Conservation (phyloP, 768 basidiomycete species). For the Lyophyllum shimeji region DNA sequence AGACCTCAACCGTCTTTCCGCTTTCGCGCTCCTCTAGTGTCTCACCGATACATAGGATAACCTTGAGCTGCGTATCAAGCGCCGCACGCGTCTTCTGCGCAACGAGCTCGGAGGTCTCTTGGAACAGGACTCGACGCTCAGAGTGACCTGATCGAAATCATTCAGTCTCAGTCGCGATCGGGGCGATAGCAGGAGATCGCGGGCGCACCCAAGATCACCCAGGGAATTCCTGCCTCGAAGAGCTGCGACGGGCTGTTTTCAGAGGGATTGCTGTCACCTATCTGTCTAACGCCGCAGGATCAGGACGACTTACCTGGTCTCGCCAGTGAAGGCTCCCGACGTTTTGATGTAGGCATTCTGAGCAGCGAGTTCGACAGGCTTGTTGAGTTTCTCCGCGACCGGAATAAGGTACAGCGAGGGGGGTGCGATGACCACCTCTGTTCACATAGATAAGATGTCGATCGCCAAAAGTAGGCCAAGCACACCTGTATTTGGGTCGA, state of each 20-base stretch:
- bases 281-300: conserved; percentile 1
- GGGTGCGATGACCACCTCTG: conserved; percentile 94
- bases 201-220: conserved; percentile 81
- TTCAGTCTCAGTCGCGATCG: background rate
- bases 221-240: conserved; percentile 81
- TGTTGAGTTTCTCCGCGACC: conserved; percentile 57
- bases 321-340: conserved; percentile 93
- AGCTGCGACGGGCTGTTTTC: conserved; percentile 73
- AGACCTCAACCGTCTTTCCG: conserved; percentile 73
- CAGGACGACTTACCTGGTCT: conserved; percentile 69
- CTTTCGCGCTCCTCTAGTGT: conserved; percentile 86
- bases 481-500: conserved; percentile 78
- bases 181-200: background rate
- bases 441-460: conserved; percentile 15
- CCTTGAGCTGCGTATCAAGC: conserved; percentile 68
- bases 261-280: background rate
- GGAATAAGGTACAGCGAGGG: conserved; percentile 87
- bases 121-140: conserved; percentile 91
- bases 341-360: conserved; percentile 89
- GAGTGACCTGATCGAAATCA: conserved; percentile 67
- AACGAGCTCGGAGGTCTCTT: conserved; percentile 80
- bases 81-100: conserved; percentile 88
- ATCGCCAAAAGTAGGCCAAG: conserved; percentile 3
- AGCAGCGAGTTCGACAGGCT: conserved; percentile 78
- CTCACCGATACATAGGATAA: conserved; percentile 97